These are phyloP conservation scores for Metschnikowia drakensbergensis DNA, from an alignment of 805 yeast species.

Conservation along the genomic window DNA sequence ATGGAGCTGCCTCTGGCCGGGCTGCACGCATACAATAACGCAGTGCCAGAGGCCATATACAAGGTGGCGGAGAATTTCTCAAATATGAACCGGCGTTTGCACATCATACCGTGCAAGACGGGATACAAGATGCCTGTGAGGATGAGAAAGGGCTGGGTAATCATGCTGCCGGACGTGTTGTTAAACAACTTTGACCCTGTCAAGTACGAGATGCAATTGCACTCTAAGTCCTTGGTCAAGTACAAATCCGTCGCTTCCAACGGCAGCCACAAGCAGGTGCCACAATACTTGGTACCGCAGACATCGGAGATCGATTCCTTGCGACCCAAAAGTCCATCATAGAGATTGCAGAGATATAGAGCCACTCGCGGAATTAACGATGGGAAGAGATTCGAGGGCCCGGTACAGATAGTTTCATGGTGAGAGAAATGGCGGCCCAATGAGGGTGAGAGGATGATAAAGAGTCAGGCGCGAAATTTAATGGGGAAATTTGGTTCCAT, in stretches of 20 bases:
- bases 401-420: no score
- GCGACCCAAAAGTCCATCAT: conserved; percentile 76
- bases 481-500: not conserved
- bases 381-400: no score
- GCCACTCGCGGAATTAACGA: no score
- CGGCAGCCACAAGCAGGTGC: conserved; percentile 33
- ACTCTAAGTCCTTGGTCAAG: conserved; percentile 29
- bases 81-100: conserved; percentile 75
- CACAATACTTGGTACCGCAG: conserved; percentile 55
- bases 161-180: conserved; percentile 78
- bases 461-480: not conserved
- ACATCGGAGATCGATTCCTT: conserved; percentile 70
- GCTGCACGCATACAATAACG: conserved; percentile 16
- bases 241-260: conserved; percentile 14
- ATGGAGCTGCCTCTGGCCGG: conserved; percentile 44
- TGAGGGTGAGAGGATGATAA: not conserved
- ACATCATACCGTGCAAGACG: conserved; percentile 72
- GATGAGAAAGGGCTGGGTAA: conserved; percentile 86
- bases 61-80: conserved; percentile 85
- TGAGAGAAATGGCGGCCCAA: no score
- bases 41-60: conserved; percentile 69
- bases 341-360: no score
- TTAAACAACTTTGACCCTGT: conserved; percentile 57
- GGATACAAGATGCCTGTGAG: conserved; percentile 62
- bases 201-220: conserved; percentile 30